Evolutionary conservation across 805 yeast genomes (phyloP).

Genomic region (Metschnikowia aberdeeniae): DNA sequence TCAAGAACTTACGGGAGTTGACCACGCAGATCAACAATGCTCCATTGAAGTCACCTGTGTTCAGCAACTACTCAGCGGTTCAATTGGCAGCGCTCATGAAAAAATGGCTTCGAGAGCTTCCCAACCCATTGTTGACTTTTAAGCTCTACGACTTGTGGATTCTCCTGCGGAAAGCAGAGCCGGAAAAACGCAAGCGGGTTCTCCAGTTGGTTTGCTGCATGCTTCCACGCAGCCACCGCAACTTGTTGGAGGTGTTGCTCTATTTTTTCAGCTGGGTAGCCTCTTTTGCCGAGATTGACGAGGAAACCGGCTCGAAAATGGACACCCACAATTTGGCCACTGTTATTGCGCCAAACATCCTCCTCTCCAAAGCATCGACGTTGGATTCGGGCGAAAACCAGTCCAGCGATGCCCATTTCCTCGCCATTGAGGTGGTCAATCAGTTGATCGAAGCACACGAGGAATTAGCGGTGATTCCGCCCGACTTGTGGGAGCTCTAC

Average conservation of each 20-base stretch:
- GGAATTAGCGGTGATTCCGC: constrained; percentile 73
- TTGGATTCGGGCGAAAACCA: constrained; percentile 21
- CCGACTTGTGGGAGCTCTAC: constrained; percentile 50
- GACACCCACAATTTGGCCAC: constrained; percentile 93
- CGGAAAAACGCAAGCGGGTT: constrained; percentile 48
- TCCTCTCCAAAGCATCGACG: constrained; percentile 52
- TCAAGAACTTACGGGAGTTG: constrained; percentile 70
- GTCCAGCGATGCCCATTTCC: constrained; percentile 68
- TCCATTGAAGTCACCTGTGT: constrained; percentile 68
- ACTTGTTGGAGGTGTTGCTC: constrained; percentile 78
- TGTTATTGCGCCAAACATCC: constrained; percentile 88
- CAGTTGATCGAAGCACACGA: constrained; percentile 77
- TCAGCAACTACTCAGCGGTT: constrained; percentile 74
- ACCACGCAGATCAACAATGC: constrained; percentile 68
- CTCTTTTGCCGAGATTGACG: constrained; percentile 89
- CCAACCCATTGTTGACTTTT: constrained; percentile 82
- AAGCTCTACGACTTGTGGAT: constrained; percentile 77
- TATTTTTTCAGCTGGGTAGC: constrained; percentile 93
- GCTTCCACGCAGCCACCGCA: constrained; percentile 78
- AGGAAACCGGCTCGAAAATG: constrained; percentile 86
- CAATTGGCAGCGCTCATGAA: constrained; percentile 92
- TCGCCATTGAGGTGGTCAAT: constrained; percentile 88
- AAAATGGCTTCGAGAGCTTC: constrained; percentile 86
- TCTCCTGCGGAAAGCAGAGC: constrained; percentile 52
- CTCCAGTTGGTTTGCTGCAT: constrained; percentile 66